Base-by-base conservation (phyloP, 441 rosid genomes). In the Euphorbia schlechtendalii region DNA sequence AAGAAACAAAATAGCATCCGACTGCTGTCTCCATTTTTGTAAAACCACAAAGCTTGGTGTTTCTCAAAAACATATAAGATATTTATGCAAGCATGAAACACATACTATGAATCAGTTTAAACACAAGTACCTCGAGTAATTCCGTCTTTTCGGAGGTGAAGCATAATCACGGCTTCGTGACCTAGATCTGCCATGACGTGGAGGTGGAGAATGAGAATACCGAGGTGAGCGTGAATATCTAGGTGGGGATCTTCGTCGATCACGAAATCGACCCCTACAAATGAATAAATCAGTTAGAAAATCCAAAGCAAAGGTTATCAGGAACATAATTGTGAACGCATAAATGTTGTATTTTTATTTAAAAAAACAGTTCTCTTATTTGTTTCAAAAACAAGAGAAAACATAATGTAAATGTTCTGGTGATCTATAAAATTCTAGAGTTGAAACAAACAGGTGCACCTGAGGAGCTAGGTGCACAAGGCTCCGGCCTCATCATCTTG, bases 231-330 rank as follows among this genome's bases (percentile, higher is more conserved):
- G 82, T 48, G 88, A 85, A 66, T 77, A 75, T 28, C 76, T 71
- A 67, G 88, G 89, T 18, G 96, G 95, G 61, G 92, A 78, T 22
- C 95, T 78, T 62, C 87, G 83, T 69, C 93, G 79, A 51, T 89
- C 96, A 62, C 71, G 71, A 75, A 72, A 71, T 14, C 90, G 77
- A 67, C 91, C 73, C 75, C 96, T 73, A 18, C 34, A 25, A 61
- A 41, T 63, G 22, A 45, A 20, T 57, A 34, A 40, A 45, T 24
- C 18, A 61, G 14, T 21, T 14, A 13, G 8, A 66, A 21, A 7
- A 46, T 49, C 17, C 34, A 32, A 32, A 52, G 0, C n/a, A 5
- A 27, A 9, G 20, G 55, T 46, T 46, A 28, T 12, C 22, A 43
- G 28, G 30, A 8, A 12, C 3, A 11, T 56, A 28, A 5, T n/a